These are phyloP conservation scores for Chlorella sp. DNA, from an alignment of 139 green algal genomes.

Conservation along the genomic window DNA sequence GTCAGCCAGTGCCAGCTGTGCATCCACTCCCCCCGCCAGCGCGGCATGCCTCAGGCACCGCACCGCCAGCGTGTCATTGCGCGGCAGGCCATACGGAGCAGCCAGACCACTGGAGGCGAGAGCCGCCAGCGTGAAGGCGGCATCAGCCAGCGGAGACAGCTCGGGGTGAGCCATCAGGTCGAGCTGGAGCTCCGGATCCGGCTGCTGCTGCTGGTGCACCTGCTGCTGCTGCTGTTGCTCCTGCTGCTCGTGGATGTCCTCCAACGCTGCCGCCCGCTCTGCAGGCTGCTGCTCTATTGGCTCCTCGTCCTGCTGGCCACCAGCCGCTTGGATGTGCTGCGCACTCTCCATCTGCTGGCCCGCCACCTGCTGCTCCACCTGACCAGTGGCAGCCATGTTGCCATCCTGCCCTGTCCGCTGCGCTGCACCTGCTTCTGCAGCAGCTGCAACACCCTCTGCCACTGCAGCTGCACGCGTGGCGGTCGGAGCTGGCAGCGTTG, in stretches of 20 bases:
- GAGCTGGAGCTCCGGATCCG: neutral
- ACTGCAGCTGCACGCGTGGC: neutral
- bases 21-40: constrained; percentile 19
- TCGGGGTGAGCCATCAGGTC: neutral
- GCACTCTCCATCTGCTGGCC: too few species aligned
- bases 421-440: too few species aligned
- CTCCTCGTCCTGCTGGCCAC: too few species aligned
- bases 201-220: neutral
- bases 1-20: constrained; percentile 23
- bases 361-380: too few species aligned
- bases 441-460: too few species aligned
- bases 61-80: constrained; percentile 6
- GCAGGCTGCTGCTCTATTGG: too few species aligned
- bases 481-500: neutral
- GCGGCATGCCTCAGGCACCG: neutral
- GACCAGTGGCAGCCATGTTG: too few species aligned
- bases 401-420: too few species aligned
- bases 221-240: neutral
- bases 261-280: too few species aligned
- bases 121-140: constrained; percentile 15
- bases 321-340: too few species aligned
- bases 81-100: neutral
- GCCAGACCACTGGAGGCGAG: constrained; percentile 12
- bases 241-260: too few species aligned
- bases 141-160: constrained; percentile 12